Percentiles rank a stretch among this genome's conserved stretches.
phyloP scores from a whole-genome alignment of 1,284 basidiomycete species.

The Marasmius tenuissimus region DNA sequence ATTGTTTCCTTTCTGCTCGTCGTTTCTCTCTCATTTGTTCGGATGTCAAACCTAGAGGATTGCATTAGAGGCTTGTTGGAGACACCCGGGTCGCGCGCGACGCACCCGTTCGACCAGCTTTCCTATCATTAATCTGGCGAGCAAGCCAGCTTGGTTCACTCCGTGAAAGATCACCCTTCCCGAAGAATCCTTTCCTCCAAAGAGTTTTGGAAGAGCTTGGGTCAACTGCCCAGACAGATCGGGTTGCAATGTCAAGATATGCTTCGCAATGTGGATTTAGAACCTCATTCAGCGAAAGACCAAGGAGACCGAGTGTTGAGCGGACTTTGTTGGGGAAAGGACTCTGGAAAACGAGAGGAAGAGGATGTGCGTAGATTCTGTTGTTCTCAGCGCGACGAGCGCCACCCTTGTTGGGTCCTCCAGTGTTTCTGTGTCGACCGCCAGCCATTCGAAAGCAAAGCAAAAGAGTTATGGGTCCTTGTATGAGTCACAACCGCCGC shows the following conservation, averaged over 20 bases:
- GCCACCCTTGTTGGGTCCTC: slow-evolving; percentile 47
- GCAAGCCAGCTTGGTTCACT: slow-evolving; percentile 94
- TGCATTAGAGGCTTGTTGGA: slow-evolving; percentile 5
- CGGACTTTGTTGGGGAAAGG: slow-evolving; percentile 36
- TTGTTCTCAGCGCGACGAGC: slow-evolving; percentile 62
- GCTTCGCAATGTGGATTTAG: slow-evolving; percentile 57
- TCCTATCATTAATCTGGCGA: slow-evolving; percentile 71
- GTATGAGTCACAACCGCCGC: no score
- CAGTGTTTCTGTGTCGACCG: slow-evolving; percentile 4
- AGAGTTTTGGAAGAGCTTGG: slow-evolving; percentile 64
- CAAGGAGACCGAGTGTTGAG: slow-evolving; percentile 54
- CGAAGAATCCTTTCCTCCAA: slow-evolving; percentile 95
- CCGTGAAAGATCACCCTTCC: slow-evolving; percentile 91
- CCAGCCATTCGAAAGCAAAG: not conserved
- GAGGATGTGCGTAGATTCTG: slow-evolving; percentile 61
- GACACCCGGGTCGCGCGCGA: not conserved
- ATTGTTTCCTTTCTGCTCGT: slow-evolving; percentile 82
- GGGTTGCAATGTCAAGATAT: slow-evolving; percentile 69
- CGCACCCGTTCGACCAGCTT: slow-evolving; percentile 38
- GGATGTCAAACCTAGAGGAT: slow-evolving; percentile 61
- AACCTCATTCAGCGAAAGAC: slow-evolving; percentile 43
- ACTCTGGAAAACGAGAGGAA: slow-evolving; percentile 58
- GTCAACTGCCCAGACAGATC: slow-evolving; percentile 79
- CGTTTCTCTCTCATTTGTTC: slow-evolving; percentile 89
- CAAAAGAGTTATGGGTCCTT: no score